These are phyloP conservation scores for Passiflora organensis DNA, from an alignment of 345 rosid genomes.

Conservation along the genomic window DNA sequence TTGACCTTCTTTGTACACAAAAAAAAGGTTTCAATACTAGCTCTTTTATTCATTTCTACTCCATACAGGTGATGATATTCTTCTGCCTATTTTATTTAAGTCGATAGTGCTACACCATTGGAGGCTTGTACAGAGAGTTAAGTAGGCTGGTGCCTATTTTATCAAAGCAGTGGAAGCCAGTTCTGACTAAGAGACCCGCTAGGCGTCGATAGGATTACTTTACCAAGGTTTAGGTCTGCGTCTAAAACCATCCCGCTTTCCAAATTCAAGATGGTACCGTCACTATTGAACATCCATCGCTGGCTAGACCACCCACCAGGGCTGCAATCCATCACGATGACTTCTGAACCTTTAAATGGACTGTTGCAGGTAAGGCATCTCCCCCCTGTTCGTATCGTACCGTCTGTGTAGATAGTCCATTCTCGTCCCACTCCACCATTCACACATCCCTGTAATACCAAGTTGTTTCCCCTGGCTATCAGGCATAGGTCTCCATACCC, in stretches of 20 bases:
- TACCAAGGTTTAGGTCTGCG: background rate
- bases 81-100: background rate
- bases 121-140: too few species aligned
- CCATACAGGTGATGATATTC: too few species aligned
- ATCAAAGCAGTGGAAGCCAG: background rate
- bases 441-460: background rate
- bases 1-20: too few species aligned
- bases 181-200: background rate
- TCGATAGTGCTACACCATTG: background rate
- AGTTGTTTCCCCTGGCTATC: background rate
- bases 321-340: background rate
- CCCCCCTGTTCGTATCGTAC: too few species aligned
- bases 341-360: too few species aligned
- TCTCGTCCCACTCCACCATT: background rate
- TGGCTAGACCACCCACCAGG: background rate
- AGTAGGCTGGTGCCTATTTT: too few species aligned
- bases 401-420: background rate
- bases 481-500: constrained; percentile 1
- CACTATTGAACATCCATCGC: background rate
- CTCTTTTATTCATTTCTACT: background rate
- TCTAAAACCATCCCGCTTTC: background rate
- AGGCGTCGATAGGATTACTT: background rate
- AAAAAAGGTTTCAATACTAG: too few species aligned
- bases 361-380: background rate
- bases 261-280: constrained; percentile 1